Evolutionary conservation across 257 asterid species (phyloP), one percentile per base, ranked within the genome.

Genomic region (Solanum boliviense): DNA sequence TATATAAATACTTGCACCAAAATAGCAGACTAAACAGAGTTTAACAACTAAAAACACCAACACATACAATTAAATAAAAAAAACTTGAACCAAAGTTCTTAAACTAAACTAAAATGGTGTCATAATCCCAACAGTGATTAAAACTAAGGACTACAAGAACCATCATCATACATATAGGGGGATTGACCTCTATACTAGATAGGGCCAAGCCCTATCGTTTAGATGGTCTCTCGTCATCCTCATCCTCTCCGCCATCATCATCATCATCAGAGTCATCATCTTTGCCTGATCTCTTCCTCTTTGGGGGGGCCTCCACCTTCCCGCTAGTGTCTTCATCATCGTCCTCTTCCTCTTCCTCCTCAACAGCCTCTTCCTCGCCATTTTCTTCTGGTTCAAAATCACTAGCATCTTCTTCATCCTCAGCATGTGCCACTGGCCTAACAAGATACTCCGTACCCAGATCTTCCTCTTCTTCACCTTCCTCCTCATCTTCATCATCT

Each of bases 331-430:
- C 92, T 32, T 90, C 93, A 35, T 86, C 96, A 1, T 92, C 96
- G 0, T 84, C 91, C 29, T 93, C 90, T 5, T 84, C 91, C 29
- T 93, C 90, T 2, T 88, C 91, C 31, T 89, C 92, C 18, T 86
- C 95, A 1, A 91, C 94, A 1, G 32, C 90, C 12, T 92, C 89
- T 8, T 89, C 89, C 3, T 84, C 92, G 1, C 76, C 96, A 67
- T 94, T 94, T 89, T 96, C 98, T 35, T 91, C 89, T 9, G 97
- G 98, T 73, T 95, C 99, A 72, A 96, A 95, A 88, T 96, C 98
- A 84, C 98, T 94, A 4, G 96, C 94, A 88, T 95, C 97, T 92
- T 94, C 97, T 89, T 95, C 99, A 12, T 95, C 98, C 89, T 96
- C 99, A 29, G 98, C 95, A 18, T 82, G 97, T 32, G 89, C 98